Evolutionary conservation across 1,139 yeast species (phyloP), one percentile per base, ranked within the genome.

Genomic region (Kluyveromyces sp.): DNA sequence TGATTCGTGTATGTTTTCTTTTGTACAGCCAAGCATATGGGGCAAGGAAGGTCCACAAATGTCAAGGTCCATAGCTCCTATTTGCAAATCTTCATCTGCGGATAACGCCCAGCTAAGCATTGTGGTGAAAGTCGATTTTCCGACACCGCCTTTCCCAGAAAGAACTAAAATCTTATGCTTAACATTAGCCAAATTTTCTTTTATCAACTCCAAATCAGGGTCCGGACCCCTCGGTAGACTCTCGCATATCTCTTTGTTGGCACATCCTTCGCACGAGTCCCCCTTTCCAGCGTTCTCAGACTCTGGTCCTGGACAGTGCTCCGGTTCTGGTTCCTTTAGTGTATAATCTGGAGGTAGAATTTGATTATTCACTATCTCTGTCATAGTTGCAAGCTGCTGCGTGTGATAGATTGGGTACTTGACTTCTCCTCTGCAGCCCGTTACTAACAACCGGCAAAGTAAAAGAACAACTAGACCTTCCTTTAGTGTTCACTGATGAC

Each of bases 141-240:
- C 99, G 1, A 92, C 99, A 13, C 99, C 99, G 15, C 99, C 99
- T 66, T 92, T 92, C 11, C 98, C 98, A 1, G 95, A 85, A 3
- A 92, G 69, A 0, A 94, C 95, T 33, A 92, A 68, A 1, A 92
- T 69, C 64, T 92, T 92, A 57, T 92, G 97, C 52, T 80, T 74
- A 25, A 94, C 83, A 41, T 74, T 73, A 2, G 75, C 63, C 46
- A 92, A 67, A 45, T 92, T 74, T 40, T 76, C 74, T 36, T 78
- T 79, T 42, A 94, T 92, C n/a, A 76, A 51, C 0, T 92, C 87
- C 40, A 92, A 68, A 62, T 94, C 98, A 0, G 95, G 96, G 62
- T 94, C 98, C 0, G 97, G 97, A 0, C 96, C 97, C 58, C 83
- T 83, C 2, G 96, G 96, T 12, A 84, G 67, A 3, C 94, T 77